These are phyloP conservation scores for Nidularia pulvinata DNA, from an alignment of 768 basidiomycete genomes.

Conservation along the genomic window DNA sequence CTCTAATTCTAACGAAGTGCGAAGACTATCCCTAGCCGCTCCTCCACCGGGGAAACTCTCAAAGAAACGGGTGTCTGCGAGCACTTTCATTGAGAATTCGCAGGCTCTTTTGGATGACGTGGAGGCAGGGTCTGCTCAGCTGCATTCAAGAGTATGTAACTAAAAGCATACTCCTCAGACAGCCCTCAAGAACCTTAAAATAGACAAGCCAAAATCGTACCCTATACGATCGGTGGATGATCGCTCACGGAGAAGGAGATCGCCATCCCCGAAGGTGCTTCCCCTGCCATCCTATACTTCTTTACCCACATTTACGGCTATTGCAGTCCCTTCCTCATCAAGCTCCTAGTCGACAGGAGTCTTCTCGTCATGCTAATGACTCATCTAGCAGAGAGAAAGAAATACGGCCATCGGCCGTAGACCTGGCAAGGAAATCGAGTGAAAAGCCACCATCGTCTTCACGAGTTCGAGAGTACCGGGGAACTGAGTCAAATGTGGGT, in stretches of 20 bases:
- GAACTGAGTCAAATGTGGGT: not conserved
- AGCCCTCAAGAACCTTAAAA: not conserved
- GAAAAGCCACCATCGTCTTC: not conserved
- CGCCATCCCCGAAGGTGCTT: not conserved
- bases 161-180: not conserved
- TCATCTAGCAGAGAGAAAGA: not conserved
- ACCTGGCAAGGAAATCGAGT: not conserved
- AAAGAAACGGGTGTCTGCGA: not conserved
- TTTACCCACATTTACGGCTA: not conserved
- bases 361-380: too few relatives aligned
- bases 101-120: not conserved
- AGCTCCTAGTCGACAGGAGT: not conserved
- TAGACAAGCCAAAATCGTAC: not conserved
- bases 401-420: not conserved
- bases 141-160: not conserved
- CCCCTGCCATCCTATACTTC: not conserved
- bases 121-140: not conserved
- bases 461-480: not conserved
- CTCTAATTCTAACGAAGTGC: not conserved
- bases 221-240: not conserved
- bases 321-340: not conserved
- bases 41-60: slow-evolving; percentile 1
- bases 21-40: not conserved
- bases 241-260: not conserved
- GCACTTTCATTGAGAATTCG: not conserved